Evolutionary conservation across 2,329 filamentous ascomycete genomes (phyloP).

Genomic region (Hymenoscyphus repandus): DNA sequence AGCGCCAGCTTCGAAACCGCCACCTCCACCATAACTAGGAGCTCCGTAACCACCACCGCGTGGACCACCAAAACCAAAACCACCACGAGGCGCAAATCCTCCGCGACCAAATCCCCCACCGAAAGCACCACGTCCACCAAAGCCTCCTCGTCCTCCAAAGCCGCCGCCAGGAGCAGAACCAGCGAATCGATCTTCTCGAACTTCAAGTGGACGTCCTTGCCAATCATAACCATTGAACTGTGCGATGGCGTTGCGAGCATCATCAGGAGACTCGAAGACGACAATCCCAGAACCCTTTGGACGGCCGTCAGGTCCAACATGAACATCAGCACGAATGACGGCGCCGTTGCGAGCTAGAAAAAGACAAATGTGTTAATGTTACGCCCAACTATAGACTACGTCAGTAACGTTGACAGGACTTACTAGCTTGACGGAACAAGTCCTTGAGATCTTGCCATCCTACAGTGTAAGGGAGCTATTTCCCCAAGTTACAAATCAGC

Average conservation of each 20-base stretch:
- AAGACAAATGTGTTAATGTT: conserved; percentile 17
- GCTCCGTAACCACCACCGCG: conserved; percentile 36
- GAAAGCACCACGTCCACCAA: conserved; percentile 45
- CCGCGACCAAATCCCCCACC: conserved; percentile 53
- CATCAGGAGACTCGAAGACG: conserved; percentile 89
- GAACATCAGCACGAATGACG: conserved; percentile 92
- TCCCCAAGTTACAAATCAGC: conserved; percentile 34
- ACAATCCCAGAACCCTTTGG: conserved; percentile 97
- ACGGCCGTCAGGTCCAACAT: conserved; percentile 83
- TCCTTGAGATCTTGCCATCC: conserved; percentile 99
- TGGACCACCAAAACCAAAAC: conserved; percentile 49
- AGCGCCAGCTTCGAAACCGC: conserved; percentile 39
- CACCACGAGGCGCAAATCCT: conserved; percentile 23
- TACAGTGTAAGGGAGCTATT: conserved; percentile 88
- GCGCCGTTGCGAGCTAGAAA: conserved; percentile 57
- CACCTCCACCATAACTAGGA: conserved; percentile 41
- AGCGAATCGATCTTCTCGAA: conserved; percentile 93
- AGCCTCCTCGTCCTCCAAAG: conserved; percentile 39
- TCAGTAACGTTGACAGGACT: conserved; percentile 39
- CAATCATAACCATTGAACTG: conserved; percentile 99
- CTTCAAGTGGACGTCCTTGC: conserved; percentile 89
- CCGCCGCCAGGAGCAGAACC: conserved; percentile 44
- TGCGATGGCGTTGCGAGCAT: conserved; percentile 91
- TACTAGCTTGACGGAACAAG: conserved; percentile 95
- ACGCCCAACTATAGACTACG: conserved; percentile 15